Evolutionary conservation across 2,329 filamentous ascomycete species (phyloP).

Genomic region (Ustilaginoidea virens): DNA sequence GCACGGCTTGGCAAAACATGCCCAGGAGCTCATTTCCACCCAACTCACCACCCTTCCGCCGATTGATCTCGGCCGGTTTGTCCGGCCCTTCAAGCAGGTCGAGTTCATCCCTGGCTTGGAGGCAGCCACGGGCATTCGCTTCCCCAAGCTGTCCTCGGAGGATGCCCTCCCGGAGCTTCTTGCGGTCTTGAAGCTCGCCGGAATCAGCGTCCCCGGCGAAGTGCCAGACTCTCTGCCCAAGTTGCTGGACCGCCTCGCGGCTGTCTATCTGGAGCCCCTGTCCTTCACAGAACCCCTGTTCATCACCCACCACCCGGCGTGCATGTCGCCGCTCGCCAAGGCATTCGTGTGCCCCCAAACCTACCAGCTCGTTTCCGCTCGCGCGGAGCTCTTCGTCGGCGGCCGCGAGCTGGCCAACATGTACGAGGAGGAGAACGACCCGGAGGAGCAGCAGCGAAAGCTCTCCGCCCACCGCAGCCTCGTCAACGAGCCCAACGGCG

Average conservation of each 20-base stretch:
- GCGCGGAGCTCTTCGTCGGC: slow-evolving; percentile 71
- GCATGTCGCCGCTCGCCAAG: slow-evolving; percentile 83
- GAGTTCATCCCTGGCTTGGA: slow-evolving; percentile 77
- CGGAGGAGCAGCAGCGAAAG: slow-evolving; percentile 71
- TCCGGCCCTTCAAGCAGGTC: slow-evolving; percentile 47
- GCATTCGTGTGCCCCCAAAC: slow-evolving; percentile 57
- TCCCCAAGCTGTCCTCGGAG: slow-evolving; percentile 45
- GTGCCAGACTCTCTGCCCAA: slow-evolving; percentile 43
- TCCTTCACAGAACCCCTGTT: slow-evolving; percentile 59
- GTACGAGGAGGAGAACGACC: slow-evolving; percentile 96
- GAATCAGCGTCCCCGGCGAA: slow-evolving; percentile 48
- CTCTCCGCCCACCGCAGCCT: slow-evolving; percentile 42
- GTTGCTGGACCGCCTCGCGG: slow-evolving; percentile 68
- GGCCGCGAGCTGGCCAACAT: slow-evolving; percentile 82
- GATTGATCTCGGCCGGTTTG: slow-evolving; percentile 31
- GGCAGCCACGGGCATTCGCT: slow-evolving; percentile 41
- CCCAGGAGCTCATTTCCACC: slow-evolving; percentile 27
- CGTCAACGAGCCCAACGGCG: slow-evolving; percentile 19
- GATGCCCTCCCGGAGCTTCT: slow-evolving; percentile 45
- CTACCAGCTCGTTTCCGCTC: slow-evolving; percentile 59
- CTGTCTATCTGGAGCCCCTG: slow-evolving; percentile 61
- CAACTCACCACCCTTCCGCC: slow-evolving; percentile 30
- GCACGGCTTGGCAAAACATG: slow-evolving; percentile 37
- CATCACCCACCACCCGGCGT: slow-evolving; percentile 78
- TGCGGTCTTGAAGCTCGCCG: slow-evolving; percentile 36